Base-by-base conservation (phyloP, 2,329 filamentous ascomycete genomes). In the Cladosporium sp. region DNA sequence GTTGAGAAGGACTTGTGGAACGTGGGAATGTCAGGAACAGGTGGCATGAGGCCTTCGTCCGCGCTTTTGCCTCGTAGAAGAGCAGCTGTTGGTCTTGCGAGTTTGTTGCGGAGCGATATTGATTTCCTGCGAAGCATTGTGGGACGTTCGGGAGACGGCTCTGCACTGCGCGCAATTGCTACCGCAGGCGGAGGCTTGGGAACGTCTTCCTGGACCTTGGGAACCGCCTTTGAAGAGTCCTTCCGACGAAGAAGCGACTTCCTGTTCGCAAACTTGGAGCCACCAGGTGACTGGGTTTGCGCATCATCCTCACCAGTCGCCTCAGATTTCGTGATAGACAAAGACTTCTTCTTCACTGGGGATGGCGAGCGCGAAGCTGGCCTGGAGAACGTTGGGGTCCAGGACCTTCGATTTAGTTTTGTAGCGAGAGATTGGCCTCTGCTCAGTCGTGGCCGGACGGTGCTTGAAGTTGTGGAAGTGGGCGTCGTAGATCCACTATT, bases 1-100 rank as follows among this genome's bases (percentile, higher is more conserved):
- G 80, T 82, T 10, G 82, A 83, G 70, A 83, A 83, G 0, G 81
- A 83, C 65, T 81, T 81, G 21, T 80, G 80, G 16, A 83, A 67
- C 1, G 73, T 69, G n/a, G 79, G 79, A 49, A 81, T 69, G 36
- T 76, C 69, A 23, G 79, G 78, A 49, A 70, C 69, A 58, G 48
- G 56, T 14, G 63, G 63, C 13, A 48, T 39, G 10, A 59, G 54
- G 7, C 54, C 57, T 16, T 65, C 63, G 28, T 65, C 63, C 13
- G 54, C 43, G 16, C 43, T 65, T 32, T 58, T 59, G 18, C 63
- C 63, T 39, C 57, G 54, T 6, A 65, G 58, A 16, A 65, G 46
- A 43, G 48, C 48, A 32, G 43, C 57, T 58, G 63, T 59, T n/a
- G 63, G 63, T 36, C 54, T 49, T 5, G 56, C 46, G 16, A 65